Conservation (phyloP, 164 flowering plant genomes). For the Aristolochia contorta region DNA sequence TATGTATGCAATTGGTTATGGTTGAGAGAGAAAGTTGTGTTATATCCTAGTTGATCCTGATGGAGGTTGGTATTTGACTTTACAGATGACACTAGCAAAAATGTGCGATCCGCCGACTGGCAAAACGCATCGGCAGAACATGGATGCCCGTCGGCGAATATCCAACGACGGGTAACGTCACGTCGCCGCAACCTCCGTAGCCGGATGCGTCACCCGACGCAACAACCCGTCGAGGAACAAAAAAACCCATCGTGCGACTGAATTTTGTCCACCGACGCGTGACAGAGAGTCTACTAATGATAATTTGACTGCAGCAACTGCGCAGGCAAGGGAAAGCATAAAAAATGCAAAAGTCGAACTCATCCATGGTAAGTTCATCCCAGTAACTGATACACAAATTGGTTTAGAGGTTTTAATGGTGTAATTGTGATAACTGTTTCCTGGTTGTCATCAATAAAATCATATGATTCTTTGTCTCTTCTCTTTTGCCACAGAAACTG, state of each 20-base stretch:
- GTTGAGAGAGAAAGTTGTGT: not conserved
- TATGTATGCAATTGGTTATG: constrained; percentile 11
- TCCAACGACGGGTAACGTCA: too few relatives aligned
- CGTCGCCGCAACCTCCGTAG: too few relatives aligned
- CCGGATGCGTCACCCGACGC: too few relatives aligned
- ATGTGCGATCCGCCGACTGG: too few relatives aligned
- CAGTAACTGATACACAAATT: too few relatives aligned
- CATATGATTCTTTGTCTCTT: constrained; percentile 1
- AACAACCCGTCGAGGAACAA: too few relatives aligned
- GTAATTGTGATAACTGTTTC: not conserved
- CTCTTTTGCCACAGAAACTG: not conserved
- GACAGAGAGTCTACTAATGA: constrained; percentile 67
- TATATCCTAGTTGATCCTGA: not conserved
- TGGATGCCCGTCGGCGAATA: too few relatives aligned
- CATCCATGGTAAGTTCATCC: constrained; percentile 68
- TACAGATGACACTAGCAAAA: constrained; percentile 86
- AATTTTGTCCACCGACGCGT: too few relatives aligned
- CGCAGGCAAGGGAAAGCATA: constrained; percentile 67
- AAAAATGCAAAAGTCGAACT: constrained; percentile 80
- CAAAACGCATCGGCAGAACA: too few relatives aligned
- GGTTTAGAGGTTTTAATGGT: not conserved
- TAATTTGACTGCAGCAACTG: constrained; percentile 54
- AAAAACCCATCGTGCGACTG: too few relatives aligned
- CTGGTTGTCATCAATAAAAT: not conserved
- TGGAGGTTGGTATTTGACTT: not conserved